Percentiles rank a stretch among this genome's conserved stretches.
Conservation (phyloP, 2,329 filamentous ascomycete genomes). For the Penicillium sclerotigenum region DNA sequence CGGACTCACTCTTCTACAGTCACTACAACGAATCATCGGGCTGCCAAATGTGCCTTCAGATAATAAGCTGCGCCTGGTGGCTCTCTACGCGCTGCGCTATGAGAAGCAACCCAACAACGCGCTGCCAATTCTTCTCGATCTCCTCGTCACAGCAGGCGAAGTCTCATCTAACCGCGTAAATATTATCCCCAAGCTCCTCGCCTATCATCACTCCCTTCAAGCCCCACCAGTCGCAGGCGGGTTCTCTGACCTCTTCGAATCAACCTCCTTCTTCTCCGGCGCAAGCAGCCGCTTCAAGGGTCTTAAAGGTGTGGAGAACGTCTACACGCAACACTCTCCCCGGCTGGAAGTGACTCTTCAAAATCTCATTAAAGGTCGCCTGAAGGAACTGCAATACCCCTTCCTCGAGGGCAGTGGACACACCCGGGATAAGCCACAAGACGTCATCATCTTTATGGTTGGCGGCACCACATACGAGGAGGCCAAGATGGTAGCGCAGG, state of each 20-base stretch:
- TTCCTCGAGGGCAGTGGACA: slow-evolving; percentile 86
- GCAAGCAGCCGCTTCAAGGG: slow-evolving; percentile 88
- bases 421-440: slow-evolving; percentile 92
- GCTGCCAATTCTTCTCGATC: slow-evolving; percentile 78
- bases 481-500: slow-evolving; percentile 89
- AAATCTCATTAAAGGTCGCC: slow-evolving; percentile 84
- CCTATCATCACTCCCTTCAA: slow-evolving; percentile 84
- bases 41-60: slow-evolving; percentile 71
- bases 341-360: slow-evolving; percentile 82
- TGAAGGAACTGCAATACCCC: slow-evolving; percentile 84
- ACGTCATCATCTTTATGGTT: slow-evolving; percentile 91
- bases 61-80: slow-evolving; percentile 84
- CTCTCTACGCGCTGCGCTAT: slow-evolving; percentile 92
- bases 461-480: slow-evolving; percentile 96
- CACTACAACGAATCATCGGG: slow-evolving; percentile 81
- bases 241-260: slow-evolving; percentile 89
- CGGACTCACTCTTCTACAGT: slow-evolving; percentile 48
- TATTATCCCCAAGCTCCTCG: slow-evolving; percentile 75
- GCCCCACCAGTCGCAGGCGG: slow-evolving; percentile 70
- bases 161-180: slow-evolving; percentile 72
- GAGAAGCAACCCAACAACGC: slow-evolving; percentile 81
- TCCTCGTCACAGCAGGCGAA: slow-evolving; percentile 79
- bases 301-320: slow-evolving; percentile 95
- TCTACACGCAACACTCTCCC: slow-evolving; percentile 96
- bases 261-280: slow-evolving; percentile 83